A percentile compares a stretch with the other conserved stretches of the same genome.
Evolutionary conservation across 805 yeast species (phyloP).

Genomic region (Hanseniaspora hatyaiensis): DNA sequence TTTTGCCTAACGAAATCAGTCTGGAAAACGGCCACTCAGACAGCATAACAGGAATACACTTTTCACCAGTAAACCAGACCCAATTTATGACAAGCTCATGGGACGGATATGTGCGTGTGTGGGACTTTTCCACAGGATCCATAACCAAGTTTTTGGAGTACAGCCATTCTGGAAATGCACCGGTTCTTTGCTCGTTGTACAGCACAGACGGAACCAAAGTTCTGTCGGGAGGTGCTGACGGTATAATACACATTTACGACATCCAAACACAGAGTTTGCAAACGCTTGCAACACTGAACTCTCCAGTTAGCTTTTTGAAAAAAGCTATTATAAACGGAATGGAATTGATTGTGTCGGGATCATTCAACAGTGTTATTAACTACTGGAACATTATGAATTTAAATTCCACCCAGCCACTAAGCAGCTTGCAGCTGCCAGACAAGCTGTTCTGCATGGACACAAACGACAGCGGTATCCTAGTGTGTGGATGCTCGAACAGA

Average conservation of each 20-base stretch:
- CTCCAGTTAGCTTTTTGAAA: slow-evolving; percentile 62
- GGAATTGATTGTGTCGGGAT: slow-evolving; percentile 60
- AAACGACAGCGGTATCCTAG: slow-evolving; percentile 68
- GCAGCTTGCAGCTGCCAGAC: slow-evolving; percentile 76
- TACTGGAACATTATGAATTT: slow-evolving; percentile 92
- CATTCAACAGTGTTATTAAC: slow-evolving; percentile 90
- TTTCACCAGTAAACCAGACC: slow-evolving; percentile 76
- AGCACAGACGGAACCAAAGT: slow-evolving; percentile 70
- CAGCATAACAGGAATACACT: slow-evolving; percentile 68
- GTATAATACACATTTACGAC: slow-evolving; percentile 74
- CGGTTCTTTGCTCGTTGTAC: slow-evolving; percentile 5
- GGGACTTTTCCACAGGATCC: slow-evolving; percentile 79
- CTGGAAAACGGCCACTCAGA: slow-evolving; percentile 83
- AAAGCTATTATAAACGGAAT: slow-evolving; percentile 81
- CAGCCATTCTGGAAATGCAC: slow-evolving; percentile 11
- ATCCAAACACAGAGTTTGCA: slow-evolving; percentile 68
- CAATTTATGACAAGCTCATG: slow-evolving; percentile 71
- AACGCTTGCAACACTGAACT: slow-evolving; percentile 78
- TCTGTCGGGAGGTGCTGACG: slow-evolving; percentile 82
- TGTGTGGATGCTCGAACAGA: slow-evolving; percentile 78
- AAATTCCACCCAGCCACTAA: slow-evolving; percentile 44
- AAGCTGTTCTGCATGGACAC: slow-evolving; percentile 84
- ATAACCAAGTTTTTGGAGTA: slow-evolving; percentile 26
- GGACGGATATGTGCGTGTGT: slow-evolving; percentile 90
- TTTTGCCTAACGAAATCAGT: slow-evolving; percentile 53